Conservation (phyloP, 176 grass and related monocot species). For the Cenchrus fungigraminus region DNA sequence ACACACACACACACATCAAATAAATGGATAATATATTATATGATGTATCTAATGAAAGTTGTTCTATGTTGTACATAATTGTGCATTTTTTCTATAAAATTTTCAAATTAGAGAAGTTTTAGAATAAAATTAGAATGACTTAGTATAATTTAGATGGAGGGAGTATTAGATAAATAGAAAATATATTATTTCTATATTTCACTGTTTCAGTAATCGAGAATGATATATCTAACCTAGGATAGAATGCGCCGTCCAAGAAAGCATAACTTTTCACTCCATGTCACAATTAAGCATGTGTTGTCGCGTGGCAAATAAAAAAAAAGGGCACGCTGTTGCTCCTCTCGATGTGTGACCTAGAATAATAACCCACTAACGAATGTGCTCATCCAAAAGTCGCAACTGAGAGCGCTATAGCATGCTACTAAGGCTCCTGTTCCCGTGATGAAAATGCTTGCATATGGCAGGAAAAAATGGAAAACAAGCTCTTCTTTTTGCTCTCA, state of each 20-base stretch:
- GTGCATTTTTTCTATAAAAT: too few species aligned
- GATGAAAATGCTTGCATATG: constrained; percentile 8
- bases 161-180: too few species aligned
- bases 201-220: too few species aligned
- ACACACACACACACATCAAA: too few species aligned
- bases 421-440: not conserved
- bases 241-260: not conserved
- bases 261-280: not conserved
- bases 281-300: not conserved
- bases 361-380: not conserved
- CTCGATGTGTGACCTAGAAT: not conserved
- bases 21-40: too few species aligned
- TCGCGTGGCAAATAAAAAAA: not conserved
- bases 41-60: too few species aligned
- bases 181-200: too few species aligned
- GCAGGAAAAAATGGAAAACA: constrained; percentile 6
- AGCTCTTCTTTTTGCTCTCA: not conserved
- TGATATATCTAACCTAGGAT: not conserved
- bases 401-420: constrained; percentile 9
- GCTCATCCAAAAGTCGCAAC: not conserved
- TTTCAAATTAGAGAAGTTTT: too few species aligned
- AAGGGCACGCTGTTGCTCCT: not conserved
- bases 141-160: too few species aligned
- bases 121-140: too few species aligned
- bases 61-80: too few species aligned